Evolutionary conservation across 164 flowering plant species (phyloP).

Genomic region (Magnolia kwangsiensis): DNA sequence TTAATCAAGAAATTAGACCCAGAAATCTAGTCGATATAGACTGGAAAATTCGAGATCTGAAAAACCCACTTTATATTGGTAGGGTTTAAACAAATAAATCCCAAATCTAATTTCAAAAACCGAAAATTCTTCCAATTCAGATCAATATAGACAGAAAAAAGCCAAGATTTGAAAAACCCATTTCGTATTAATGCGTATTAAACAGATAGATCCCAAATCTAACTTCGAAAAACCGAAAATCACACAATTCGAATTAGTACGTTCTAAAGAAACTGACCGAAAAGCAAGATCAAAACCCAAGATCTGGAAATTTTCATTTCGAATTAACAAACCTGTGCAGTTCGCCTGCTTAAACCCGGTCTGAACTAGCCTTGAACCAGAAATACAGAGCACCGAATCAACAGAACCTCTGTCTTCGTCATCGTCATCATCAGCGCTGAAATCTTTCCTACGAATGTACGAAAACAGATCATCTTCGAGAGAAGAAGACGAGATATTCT

Average conservation of each 20-base stretch:
- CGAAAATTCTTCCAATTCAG: too few relatives aligned
- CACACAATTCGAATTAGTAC: not conserved
- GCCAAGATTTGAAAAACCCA: too few relatives aligned
- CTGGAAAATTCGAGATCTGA: too few relatives aligned
- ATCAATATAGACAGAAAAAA: too few relatives aligned
- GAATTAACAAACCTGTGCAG: conserved; percentile 37
- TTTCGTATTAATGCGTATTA: not conserved
- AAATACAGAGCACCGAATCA: conserved; percentile 59
- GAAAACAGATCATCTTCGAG: conserved; percentile 14
- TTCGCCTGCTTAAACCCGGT: conserved; percentile 40
- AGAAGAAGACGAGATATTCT: conserved; percentile 5
- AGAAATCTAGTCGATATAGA: too few relatives aligned
- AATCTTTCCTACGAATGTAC: conserved; percentile 15
- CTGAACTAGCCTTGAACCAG: conserved; percentile 50
- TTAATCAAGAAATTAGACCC: too few relatives aligned
- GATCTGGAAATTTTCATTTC: too few relatives aligned
- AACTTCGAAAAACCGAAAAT: too few relatives aligned
- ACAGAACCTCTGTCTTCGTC: conserved; percentile 22
- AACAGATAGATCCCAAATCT: not conserved
- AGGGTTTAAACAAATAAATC: too few relatives aligned
- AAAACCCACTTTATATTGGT: too few relatives aligned
- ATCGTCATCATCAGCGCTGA: not conserved
- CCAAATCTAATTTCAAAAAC: too few relatives aligned
- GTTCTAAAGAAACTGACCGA: not conserved
- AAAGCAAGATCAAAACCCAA: not conserved